phyloP scores from a whole-genome alignment of 495 filamentous ascomycete genomes.

The Sordaria brevicollis region DNA sequence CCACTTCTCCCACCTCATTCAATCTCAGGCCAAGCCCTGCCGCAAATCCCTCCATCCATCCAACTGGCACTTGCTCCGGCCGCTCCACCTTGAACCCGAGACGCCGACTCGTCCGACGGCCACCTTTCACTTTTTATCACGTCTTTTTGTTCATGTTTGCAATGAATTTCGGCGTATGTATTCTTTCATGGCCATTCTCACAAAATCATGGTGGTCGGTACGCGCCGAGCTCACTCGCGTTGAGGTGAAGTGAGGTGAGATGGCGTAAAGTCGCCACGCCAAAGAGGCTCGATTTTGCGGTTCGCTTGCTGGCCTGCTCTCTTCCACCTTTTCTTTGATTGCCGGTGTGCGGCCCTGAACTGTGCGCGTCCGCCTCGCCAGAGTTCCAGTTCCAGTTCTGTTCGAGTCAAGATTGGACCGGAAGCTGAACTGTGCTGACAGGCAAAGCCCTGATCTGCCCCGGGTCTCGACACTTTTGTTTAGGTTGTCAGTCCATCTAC shows the following conservation, averaged over 20 bases:
- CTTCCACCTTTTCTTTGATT: background rate
- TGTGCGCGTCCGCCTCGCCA: background rate
- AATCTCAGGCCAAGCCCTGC: background rate
- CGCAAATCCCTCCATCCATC: background rate
- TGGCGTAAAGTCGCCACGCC: background rate
- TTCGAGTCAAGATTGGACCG: background rate
- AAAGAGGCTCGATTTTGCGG: background rate
- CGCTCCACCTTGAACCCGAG: background rate
- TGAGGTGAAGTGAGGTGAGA: too few species aligned
- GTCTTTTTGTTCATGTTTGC: background rate
- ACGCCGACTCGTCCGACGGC: background rate
- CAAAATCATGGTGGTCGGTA: background rate
- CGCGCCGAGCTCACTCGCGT: background rate
- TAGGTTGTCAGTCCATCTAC: background rate
- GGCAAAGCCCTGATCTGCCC: background rate
- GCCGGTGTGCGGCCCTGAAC: background rate
- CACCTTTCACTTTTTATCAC: background rate
- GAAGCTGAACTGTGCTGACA: background rate
- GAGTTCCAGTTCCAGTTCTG: background rate
- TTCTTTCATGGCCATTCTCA: too few species aligned
- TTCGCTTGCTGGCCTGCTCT: background rate
- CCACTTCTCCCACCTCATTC: background rate
- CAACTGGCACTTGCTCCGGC: background rate
- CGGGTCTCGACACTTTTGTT: background rate
- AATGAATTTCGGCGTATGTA: background rate